A percentile compares a stretch with the other conserved stretches of the same genome.
These are phyloP conservation scores for Nigrospora oryzae DNA, from an alignment of 2,329 filamentous ascomycete species.

Conservation along the genomic window DNA sequence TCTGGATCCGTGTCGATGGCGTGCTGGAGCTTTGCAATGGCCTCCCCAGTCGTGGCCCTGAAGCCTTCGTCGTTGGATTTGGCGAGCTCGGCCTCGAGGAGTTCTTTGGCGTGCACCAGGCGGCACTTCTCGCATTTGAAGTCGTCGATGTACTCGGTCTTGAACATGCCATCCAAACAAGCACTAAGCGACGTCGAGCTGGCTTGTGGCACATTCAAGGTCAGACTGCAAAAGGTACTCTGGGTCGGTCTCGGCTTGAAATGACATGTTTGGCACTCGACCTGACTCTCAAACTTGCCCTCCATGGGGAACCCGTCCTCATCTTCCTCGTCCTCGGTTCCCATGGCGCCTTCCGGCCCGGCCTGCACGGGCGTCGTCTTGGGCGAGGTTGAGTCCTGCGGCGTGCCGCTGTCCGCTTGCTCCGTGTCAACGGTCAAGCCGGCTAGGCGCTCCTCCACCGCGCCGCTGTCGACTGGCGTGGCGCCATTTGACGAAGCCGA, in stretches of 20 bases:
- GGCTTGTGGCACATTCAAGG: slow-evolving; percentile 80
- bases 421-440: slow-evolving; percentile 13
- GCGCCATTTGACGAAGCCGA: slow-evolving; percentile 5
- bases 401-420: slow-evolving; percentile 7
- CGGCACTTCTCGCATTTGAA: slow-evolving; percentile 93
- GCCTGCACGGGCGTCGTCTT: slow-evolving; percentile 5
- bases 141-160: slow-evolving; percentile 92
- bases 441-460: slow-evolving; percentile 21
- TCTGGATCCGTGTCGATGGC: slow-evolving; percentile 80
- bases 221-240: slow-evolving; percentile 86
- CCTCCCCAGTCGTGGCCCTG: slow-evolving; percentile 40
- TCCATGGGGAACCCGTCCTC: slow-evolving; percentile 85
- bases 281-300: slow-evolving; percentile 86
- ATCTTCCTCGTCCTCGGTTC: slow-evolving; percentile 29
- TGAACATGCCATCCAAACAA: slow-evolving; percentile 91
- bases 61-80: slow-evolving; percentile 44
- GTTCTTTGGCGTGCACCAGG: slow-evolving; percentile 66
- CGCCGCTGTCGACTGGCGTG: slow-evolving; percentile 15
- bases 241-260: slow-evolving; percentile 80
- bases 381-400: slow-evolving; percentile 4
- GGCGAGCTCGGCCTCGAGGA: slow-evolving; percentile 51
- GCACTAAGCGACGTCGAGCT: slow-evolving; percentile 72
- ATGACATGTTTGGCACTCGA: slow-evolving; percentile 82
- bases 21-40: slow-evolving; percentile 56
- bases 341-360: slow-evolving; percentile 3